Evolutionary conservation across 768 basidiomycete species (phyloP), one percentile per base, ranked within the genome.

Genomic region (Aureoboletus auriporus): DNA sequence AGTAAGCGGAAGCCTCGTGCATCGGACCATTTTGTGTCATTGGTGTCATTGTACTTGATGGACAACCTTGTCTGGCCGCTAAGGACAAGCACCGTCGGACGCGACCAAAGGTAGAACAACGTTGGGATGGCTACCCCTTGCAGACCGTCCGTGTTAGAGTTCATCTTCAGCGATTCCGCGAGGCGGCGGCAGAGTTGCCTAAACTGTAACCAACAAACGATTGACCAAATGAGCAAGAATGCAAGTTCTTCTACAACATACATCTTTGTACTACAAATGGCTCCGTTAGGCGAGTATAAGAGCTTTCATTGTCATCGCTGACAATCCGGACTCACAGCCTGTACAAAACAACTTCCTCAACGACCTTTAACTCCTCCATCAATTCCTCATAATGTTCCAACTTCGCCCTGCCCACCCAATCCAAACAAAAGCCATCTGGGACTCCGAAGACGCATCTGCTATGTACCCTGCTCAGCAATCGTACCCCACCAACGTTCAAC

Each of bases 401-500:
- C 59, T 67, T 53, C 65, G 63, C 37, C 65, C 65, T 31, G 65
- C 67, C 23, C 65, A 67, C 57, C 65, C 67, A 30, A 69, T 59
- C 29, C 65, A 67, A 54, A 66, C 65, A 48, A 67, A 67, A 67
- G 65, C 67, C 50, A 52, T 67, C 54, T 67, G 65, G 65, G 65
- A 67, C 30, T 66, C 65, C 39, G 65, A 67, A 39, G 67, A 65
- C 58, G 36, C 47, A 9, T 45, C 64, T 3, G 44, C 65, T 12
- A 63, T 65, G 58, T 56, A 58, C 62, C 42, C 66, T 52, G 28
- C 62, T 57, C 54, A 71, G 53, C 64, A 58, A 10, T 55, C 57
- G 5, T 58, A 46, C 45, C 65, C 60, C 38, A 52, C 56, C 44
- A 69, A 62, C 55, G 74, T 89, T 10, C 83, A 87, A 56, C 79